Evolutionary conservation across 2,329 filamentous ascomycete genomes (phyloP), one percentile per base, ranked within the genome.

Genomic region (Xylaria sp.): DNA sequence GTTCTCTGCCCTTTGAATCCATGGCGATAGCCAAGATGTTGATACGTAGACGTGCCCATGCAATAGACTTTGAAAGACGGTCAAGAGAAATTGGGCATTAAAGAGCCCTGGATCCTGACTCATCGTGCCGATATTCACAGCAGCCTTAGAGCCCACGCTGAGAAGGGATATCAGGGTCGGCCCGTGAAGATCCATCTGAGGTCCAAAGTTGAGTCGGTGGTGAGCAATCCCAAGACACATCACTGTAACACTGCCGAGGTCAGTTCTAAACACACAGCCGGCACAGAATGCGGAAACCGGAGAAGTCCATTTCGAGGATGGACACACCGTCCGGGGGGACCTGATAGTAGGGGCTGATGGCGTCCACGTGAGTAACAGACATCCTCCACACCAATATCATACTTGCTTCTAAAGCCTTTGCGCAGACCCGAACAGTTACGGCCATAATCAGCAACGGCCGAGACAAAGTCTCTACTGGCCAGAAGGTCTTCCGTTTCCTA

Each of bases 281-380:
- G 9, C 36, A 25, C n/a, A 71, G 69, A 57, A 66, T 46, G 58
- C 69, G 9, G 69, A 68, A 25, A 68, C 69, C 0, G 69, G 69
- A 18, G 66, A 71, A 36, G 59, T 71, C 23, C 55, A 61, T 52
- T 41, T 71, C 28, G 12, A 46, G 25, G 69, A 66, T 31, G 69
- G 69, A 43, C 52, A 62, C 15, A 60, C 41, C 3, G 62, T 64
- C 23, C 20, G 55, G 13, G 69, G 69, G 20, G 69, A 71, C 33
- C n/a, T 71, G 43, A 55, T 71, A 1, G 20, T 71, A 3, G 69
- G 69, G 56, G 69, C 69, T 28, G 69, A 71, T 48, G 69, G 69
- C 1, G 18, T 66, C 33, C 69, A 71, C n/a, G 69, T 71, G 52
- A 66, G 69, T 43, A 59, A 43, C 55, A 28, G 18, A 8, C 31